Evolutionary conservation across 2,329 filamentous ascomycete species (phyloP).

Genomic region (Exophiala calicioides): DNA sequence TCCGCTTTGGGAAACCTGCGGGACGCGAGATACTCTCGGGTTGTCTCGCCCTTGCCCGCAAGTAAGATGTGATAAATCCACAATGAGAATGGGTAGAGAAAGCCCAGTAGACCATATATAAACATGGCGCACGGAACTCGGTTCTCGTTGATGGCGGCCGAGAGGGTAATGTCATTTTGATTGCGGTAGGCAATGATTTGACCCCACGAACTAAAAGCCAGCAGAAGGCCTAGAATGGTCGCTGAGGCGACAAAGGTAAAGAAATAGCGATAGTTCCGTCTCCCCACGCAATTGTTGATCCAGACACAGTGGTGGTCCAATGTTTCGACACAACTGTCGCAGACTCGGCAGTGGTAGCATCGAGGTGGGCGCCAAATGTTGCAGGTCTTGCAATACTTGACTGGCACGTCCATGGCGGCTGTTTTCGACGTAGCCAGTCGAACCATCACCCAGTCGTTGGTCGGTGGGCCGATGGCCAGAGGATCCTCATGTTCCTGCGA

Average conservation of each 20-base stretch:
- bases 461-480: conserved; percentile 75
- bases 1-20: conserved; percentile 94
- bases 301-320: conserved; percentile 98
- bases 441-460: conserved; percentile 91
- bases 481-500: conserved; percentile 76
- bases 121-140: conserved; percentile 85
- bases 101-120: conserved; percentile 73
- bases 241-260: conserved; percentile 83
- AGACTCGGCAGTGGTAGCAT: conserved; percentile 92
- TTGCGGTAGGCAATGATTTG: conserved; percentile 75
- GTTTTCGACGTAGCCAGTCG: conserved; percentile 72
- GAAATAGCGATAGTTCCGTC: conserved; percentile 97
- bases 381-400: conserved; percentile 97
- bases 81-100: conserved; percentile 79
- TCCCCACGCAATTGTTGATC: conserved; percentile 97
- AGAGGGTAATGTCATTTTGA: conserved; percentile 66
- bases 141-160: conserved; percentile 66
- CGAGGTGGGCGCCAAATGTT: conserved; percentile 96
- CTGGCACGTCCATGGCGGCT: conserved; percentile 94
- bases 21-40: conserved; percentile 90
- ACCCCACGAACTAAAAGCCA: conserved; percentile 74
- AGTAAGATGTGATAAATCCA: conserved; percentile 90
- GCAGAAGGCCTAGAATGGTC: conserved; percentile 73
- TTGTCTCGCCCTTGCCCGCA: conserved; percentile 88
- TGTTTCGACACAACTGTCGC: conserved; percentile 95